Base-by-base conservation (phyloP, 805 yeast genomes). In the Starmerella floricola region DNA sequence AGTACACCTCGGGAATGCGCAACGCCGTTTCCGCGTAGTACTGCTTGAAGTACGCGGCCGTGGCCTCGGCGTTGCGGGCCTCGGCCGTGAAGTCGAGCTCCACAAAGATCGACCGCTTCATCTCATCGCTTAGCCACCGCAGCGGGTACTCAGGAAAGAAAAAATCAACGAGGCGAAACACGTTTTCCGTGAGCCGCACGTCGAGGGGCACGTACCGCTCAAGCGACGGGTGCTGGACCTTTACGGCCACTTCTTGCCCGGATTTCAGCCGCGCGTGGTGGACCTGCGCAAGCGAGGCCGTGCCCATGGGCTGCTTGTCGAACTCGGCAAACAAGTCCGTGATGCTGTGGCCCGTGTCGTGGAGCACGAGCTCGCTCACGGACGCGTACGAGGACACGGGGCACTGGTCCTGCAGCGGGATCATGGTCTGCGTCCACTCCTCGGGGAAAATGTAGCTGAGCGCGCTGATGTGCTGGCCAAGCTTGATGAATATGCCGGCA, bases 371-470 rank as follows among this genome's bases (percentile, higher is more conserved):
- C 13, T 65, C 64, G 32, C 69, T 65, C 17, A 91, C 75, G 31
- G 81, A 85, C 36, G 74, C 82, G 24, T 75, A 52, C 0, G 86
- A 72, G 1, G 94, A 79, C 50, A 70, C 66, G 0, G 98, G 97
- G 58, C 97, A 88, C 56, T 74, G 72, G 54, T 87, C 94, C 56
- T 88, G 97, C 40, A 91, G 64, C 1, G 95, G 94, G 27, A 79
- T 69, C 95, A 91, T 91, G 0, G 97, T 78, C 13, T 76, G 75
- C 1, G 97, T 88, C 99, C 99, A 91, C 62, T 91, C 95, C 4
- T 65, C 66, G 0, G 99, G 98, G 38, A 91, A 65, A 26, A 91
- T 64, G 61, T 91, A 91, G 1, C 95, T 83, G 73, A 91, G 70
- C 0, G 97, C 97, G 31, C 87, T 73, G 11, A 91, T 66, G 57